These are phyloP conservation scores for Neurospora sp. DNA, from an alignment of 495 filamentous ascomycete genomes.

Conservation along the genomic window DNA sequence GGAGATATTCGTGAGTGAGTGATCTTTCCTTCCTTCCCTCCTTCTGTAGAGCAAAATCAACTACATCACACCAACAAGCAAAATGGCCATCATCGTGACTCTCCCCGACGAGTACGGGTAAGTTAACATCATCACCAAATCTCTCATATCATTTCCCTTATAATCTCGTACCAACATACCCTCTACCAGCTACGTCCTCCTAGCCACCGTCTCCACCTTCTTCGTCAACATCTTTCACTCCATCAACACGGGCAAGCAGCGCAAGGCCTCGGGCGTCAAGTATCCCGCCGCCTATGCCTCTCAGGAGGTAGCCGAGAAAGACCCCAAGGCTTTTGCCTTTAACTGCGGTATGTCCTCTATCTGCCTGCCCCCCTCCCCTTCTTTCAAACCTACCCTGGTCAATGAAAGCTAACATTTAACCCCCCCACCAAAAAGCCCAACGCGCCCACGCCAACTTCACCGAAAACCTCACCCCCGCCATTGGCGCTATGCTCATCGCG, in stretches of 20 bases:
- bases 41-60: not conserved
- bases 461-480: constrained; percentile 53
- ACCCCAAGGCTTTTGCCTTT: constrained; percentile 34
- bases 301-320: constrained; percentile 48
- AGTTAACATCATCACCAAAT: constrained; percentile 5
- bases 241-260: constrained; percentile 30
- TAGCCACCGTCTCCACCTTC: constrained; percentile 47
- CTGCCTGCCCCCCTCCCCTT: not conserved
- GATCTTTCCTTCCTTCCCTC: not conserved
- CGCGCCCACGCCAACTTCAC: constrained; percentile 63
- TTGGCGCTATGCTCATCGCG: constrained; percentile 46
- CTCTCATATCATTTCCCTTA: not conserved
- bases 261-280: constrained; percentile 45
- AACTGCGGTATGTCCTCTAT: constrained; percentile 35
- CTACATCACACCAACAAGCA: not conserved
- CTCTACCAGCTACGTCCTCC: constrained; percentile 43
- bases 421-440: constrained; percentile 38
- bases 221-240: constrained; percentile 48
- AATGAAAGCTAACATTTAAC: constrained; percentile 14
- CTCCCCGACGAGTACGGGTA: constrained; percentile 36
- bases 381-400: too few relatives aligned
- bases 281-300: constrained; percentile 60
- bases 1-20: not conserved
- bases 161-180: not conserved
- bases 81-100: constrained; percentile 17